Evolutionary conservation across 1,284 basidiomycete species (phyloP), one percentile per base, ranked within the genome.

Genomic region (Exsudoporus floridanus): DNA sequence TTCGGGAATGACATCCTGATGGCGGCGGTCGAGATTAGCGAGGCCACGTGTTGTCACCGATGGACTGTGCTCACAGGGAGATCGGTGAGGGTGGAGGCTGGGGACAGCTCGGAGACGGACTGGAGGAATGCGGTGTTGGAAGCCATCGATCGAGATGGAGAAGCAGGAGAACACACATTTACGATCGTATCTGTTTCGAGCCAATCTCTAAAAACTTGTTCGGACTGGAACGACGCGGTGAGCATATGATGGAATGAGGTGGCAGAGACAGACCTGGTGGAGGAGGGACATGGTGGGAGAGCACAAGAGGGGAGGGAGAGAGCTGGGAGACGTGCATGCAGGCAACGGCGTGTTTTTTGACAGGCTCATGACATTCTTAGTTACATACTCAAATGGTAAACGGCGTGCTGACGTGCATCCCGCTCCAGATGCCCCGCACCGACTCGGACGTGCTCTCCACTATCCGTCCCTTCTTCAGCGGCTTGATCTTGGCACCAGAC

Each of bases 351-450:
- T 67, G 66, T 70, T 67, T 65, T 62, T 14, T 67, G 64, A 63
- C 65, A 58, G 49, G 37, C 40, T 41, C 35, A 45, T 52, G 31
- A 60, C 54, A 58, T 44, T 35, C 36, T 35, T 13, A 44, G 41
- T 46, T 65, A n/a, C n/a, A n/a, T n/a, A 64, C 57, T 64, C 57
- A 62, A 50, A 67, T 38, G 35, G 56, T 61, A 67, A 65, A 63
- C 52, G 80, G 81, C 45, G 77, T 74, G 60, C 83, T 79, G 57
- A 85, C 84, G 62, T 92, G 90, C 57, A 92, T 68, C 39, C 90
- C 89, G 67, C 86, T 89, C 90, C 90, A 92, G 59, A 93, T 90
- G 49, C 91, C 91, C 69, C 91, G 83, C 23, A 88, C 78, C 28
- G 89, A 80, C 72, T 90, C 88, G 47, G 86, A 85, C 38, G 80